Evolutionary conservation across 148 eudicot genomes (phyloP).

Genomic region (Rhododendron williamsianum): DNA sequence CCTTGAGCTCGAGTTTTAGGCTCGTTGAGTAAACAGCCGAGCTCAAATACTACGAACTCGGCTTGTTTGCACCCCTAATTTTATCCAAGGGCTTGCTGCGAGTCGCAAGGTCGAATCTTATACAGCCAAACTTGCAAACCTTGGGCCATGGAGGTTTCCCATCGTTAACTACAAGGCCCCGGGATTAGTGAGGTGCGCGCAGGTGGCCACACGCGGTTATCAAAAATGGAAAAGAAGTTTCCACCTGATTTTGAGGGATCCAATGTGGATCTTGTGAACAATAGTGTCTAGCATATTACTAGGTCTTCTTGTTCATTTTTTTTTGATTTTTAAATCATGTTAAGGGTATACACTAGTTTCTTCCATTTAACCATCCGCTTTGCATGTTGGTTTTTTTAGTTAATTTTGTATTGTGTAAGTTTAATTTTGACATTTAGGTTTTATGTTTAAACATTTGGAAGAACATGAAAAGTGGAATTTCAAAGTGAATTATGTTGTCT

Average conservation of each 20-base stretch:
- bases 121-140: not conserved
- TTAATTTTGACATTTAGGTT: not conserved
- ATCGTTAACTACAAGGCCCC: not conserved
- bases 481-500: not conserved
- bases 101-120: not conserved
- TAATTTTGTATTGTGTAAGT: not conserved
- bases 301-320: not conserved
- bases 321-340: not conserved
- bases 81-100: too few relatives aligned
- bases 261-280: not conserved
- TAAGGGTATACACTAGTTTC: not conserved
- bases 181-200: not conserved
- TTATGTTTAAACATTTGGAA: not conserved
- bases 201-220: not conserved
- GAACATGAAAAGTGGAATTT: not conserved
- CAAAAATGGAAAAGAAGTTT: not conserved
- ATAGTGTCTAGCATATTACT: not conserved
- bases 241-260: conserved; percentile 1
- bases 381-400: not conserved
- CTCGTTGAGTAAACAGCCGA: too few relatives aligned
- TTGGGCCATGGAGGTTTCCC: not conserved
- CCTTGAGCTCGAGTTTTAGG: too few relatives aligned
- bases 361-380: not conserved
- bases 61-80: too few relatives aligned
- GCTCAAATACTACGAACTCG: too few relatives aligned